These are phyloP conservation scores for Mallotus repandus DNA, from an alignment of 441 rosid genomes.

Conservation along the genomic window DNA sequence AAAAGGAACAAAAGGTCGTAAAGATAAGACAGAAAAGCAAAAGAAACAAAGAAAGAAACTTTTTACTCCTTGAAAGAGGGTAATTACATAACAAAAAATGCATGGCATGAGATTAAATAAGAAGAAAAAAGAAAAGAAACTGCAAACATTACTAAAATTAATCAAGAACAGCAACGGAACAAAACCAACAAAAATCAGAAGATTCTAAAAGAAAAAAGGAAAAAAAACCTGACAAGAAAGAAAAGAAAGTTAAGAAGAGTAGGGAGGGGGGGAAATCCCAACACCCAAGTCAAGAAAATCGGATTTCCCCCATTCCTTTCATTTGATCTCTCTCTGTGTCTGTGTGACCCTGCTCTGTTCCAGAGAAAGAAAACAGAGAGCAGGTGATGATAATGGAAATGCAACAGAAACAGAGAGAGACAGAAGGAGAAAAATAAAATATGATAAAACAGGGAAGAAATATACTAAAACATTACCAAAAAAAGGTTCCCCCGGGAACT, in stretches of 20 bases:
- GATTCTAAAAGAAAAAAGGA: not conserved
- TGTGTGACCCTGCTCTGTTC: not conserved
- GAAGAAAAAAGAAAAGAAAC: too few species aligned
- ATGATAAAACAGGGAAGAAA: too few species aligned
- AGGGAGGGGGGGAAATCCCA: constrained; percentile 22
- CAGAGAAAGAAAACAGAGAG: not conserved
- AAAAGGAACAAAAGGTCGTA: not conserved
- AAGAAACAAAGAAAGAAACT: not conserved
- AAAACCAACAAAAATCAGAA: not conserved
- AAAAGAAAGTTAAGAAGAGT: constrained; percentile 10
- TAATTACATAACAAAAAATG: too few species aligned
- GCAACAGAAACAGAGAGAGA: not conserved
- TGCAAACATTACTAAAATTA: too few species aligned
- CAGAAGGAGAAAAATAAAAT: not conserved
- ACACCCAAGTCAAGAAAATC: constrained; percentile 21
- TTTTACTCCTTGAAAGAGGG: too few species aligned
- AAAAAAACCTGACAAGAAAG: constrained; percentile 26
- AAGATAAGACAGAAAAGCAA: not conserved
- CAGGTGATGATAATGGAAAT: not conserved
- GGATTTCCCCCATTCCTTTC: constrained; percentile 26
- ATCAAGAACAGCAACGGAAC: not conserved
- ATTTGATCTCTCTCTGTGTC: not conserved
- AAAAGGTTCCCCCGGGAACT: not conserved
- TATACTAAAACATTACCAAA: not conserved
- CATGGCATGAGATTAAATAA: too few species aligned